These are phyloP conservation scores for Arthroderma sp. DNA, from an alignment of 2,329 filamentous ascomycete species.

Conservation along the genomic window DNA sequence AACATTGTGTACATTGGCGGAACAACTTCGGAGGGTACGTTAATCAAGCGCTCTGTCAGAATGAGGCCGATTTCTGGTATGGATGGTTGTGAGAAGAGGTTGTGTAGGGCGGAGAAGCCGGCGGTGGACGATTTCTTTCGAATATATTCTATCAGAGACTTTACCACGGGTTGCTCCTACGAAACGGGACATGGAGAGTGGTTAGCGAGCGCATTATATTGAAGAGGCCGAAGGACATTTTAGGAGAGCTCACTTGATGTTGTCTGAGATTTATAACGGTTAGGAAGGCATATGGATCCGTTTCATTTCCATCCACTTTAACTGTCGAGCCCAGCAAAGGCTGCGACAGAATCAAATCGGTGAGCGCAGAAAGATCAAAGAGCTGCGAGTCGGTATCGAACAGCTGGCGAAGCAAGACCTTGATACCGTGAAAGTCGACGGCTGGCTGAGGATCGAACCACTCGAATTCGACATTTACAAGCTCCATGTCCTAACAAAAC, in stretches of 20 bases:
- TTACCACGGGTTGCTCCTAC: constrained; percentile 58
- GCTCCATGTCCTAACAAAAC: constrained; percentile 60
- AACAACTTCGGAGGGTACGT: constrained; percentile 85
- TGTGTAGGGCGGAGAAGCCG: constrained; percentile 43
- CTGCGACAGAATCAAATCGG: constrained; percentile 78
- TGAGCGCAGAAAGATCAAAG: constrained; percentile 75
- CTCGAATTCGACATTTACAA: constrained; percentile 93
- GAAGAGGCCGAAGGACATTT: not conserved
- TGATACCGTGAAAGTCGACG: constrained; percentile 89
- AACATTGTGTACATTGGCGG: constrained; percentile 95
- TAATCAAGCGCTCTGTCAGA: constrained; percentile 86
- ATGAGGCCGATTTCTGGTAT: constrained; percentile 63
- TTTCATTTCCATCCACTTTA: constrained; percentile 90
- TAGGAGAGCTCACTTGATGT: constrained; percentile 41
- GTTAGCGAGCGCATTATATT: not conserved
- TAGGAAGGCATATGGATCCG: constrained; percentile 83
- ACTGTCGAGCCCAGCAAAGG: constrained; percentile 83
- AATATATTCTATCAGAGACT: constrained; percentile 60
- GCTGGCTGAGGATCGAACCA: constrained; percentile 91
- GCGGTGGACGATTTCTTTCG: constrained; percentile 40
- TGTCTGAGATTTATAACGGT: constrained; percentile 73
- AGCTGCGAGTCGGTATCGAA: constrained; percentile 77
- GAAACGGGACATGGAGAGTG: not conserved
- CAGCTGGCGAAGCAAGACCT: constrained; percentile 77
- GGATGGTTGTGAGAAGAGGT: constrained; percentile 43